Conservation (phyloP, 2,329 filamentous ascomycete species). For the Colletotrichum chrysophilum region DNA sequence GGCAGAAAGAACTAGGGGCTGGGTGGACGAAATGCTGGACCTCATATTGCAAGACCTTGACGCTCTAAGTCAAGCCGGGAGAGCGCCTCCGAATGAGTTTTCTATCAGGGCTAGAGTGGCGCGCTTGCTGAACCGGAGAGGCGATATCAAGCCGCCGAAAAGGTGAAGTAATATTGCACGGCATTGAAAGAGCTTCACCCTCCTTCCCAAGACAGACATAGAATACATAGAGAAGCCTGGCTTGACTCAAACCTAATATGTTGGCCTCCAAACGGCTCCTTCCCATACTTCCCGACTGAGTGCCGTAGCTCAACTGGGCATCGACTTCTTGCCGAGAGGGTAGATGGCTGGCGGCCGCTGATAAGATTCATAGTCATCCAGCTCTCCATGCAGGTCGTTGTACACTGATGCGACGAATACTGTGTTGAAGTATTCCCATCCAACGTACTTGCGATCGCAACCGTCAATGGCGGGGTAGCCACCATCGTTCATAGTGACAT, state of each 20-base stretch:
- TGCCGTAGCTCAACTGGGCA: too few relatives aligned
- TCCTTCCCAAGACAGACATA: too few relatives aligned
- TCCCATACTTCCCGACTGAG: too few relatives aligned
- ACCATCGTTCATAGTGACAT: not conserved
- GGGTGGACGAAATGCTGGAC: not conserved
- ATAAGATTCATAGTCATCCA: too few relatives aligned
- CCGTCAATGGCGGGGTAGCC: not conserved
- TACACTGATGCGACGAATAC: not conserved
- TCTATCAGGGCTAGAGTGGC: not conserved
- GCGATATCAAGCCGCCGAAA: too few relatives aligned
- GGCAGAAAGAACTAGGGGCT: not conserved
- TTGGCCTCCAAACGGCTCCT: too few relatives aligned
- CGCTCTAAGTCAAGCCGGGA: not conserved
- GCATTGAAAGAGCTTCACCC: too few relatives aligned
- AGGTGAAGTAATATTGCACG: too few relatives aligned
- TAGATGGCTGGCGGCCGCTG: too few relatives aligned
- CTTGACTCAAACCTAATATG: too few relatives aligned
- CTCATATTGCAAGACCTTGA: not conserved
- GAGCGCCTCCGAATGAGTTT: not conserved
- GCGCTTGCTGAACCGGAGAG: not conserved
- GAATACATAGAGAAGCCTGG: too few relatives aligned
- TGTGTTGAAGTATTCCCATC: not conserved
- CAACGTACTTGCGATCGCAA: not conserved
- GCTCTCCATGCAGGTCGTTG: not conserved
- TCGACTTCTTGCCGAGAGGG: too few relatives aligned